Evolutionary conservation across 768 basidiomycete genomes (phyloP).

Genomic region (Mycena leptocephala): DNA sequence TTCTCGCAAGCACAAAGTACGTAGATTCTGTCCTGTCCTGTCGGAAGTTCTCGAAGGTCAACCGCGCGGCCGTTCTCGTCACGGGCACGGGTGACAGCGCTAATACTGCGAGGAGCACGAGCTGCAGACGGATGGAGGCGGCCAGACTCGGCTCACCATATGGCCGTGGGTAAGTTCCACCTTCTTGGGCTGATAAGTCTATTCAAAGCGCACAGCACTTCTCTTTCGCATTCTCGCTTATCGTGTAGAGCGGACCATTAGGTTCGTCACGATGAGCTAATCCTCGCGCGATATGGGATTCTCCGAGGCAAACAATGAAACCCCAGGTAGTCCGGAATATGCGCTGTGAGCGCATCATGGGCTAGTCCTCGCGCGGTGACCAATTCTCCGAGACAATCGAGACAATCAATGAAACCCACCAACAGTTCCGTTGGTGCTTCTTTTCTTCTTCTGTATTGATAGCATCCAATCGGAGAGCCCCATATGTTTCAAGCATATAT

Average conservation of each 20-base stretch:
- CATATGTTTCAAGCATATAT: slow-evolving; percentile 17
- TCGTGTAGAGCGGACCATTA: slow-evolving; percentile 5
- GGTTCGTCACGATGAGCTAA: slow-evolving; percentile 5
- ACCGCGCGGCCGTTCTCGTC: not conserved
- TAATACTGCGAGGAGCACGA: not conserved
- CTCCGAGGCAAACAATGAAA: not conserved
- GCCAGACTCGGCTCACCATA: slow-evolving; percentile 25
- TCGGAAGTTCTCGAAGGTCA: slow-evolving; percentile 15
- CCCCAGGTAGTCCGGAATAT: no score
- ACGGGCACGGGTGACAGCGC: slow-evolving; percentile 3
- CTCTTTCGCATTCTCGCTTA: slow-evolving; percentile 14
- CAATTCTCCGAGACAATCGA: slow-evolving; percentile 16
- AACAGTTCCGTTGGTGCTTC: slow-evolving; percentile 3
- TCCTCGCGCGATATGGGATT: not conserved
- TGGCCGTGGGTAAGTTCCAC: slow-evolving; percentile 11
- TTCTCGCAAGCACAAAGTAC: not conserved
- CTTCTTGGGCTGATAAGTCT: slow-evolving; percentile 22
- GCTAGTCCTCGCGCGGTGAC: not conserved
- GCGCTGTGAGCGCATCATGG: no score
- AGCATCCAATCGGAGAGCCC: slow-evolving; percentile 9
- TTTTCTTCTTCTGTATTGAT: slow-evolving; percentile 21
- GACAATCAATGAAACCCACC: not conserved
- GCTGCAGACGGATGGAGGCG: slow-evolving; percentile 17
- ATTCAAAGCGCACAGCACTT: slow-evolving; percentile 2
- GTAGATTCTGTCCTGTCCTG: not conserved